Conservation (phyloP, 441 rosid species). For the Populus trichocarpa region DNA sequence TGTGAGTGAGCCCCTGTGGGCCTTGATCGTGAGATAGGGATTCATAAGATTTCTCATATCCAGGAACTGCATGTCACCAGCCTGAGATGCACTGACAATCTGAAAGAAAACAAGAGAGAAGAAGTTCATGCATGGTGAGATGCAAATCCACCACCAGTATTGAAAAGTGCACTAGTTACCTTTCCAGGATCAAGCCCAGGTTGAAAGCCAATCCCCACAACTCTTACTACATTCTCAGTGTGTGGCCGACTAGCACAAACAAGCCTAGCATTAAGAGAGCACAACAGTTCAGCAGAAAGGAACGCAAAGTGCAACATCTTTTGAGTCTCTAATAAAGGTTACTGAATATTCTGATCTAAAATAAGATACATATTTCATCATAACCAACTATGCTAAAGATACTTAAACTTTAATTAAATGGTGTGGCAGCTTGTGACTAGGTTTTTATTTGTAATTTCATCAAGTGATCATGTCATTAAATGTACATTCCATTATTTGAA, state of each 20-base stretch:
- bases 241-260: conserved; percentile 72
- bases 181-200: conserved; percentile 91
- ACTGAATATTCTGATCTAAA: background rate
- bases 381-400: background rate
- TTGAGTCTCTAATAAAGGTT: background rate
- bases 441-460: background rate
- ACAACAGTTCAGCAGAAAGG: background rate
- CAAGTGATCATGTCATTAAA: background rate
- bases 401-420: background rate
- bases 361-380: background rate
- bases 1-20: conserved; percentile 90
- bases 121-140: background rate
- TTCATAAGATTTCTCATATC: conserved; percentile 67
- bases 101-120: conserved; percentile 23
- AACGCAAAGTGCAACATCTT: conserved; percentile 27
- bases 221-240: conserved; percentile 59
- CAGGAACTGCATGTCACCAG: conserved; percentile 86
- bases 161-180: conserved; percentile 34
- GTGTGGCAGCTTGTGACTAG: background rate
- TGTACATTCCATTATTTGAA: background rate
- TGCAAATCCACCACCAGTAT: background rate
- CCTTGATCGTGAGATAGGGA: conserved; percentile 71
- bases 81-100: conserved; percentile 97
- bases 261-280: conserved; percentile 49
- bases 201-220: conserved; percentile 91